A percentile compares a stretch with the other conserved stretches of the same genome.
phyloP scores from a whole-genome alignment of 495 filamentous ascomycete genomes.

The Penicillium coffeae region DNA sequence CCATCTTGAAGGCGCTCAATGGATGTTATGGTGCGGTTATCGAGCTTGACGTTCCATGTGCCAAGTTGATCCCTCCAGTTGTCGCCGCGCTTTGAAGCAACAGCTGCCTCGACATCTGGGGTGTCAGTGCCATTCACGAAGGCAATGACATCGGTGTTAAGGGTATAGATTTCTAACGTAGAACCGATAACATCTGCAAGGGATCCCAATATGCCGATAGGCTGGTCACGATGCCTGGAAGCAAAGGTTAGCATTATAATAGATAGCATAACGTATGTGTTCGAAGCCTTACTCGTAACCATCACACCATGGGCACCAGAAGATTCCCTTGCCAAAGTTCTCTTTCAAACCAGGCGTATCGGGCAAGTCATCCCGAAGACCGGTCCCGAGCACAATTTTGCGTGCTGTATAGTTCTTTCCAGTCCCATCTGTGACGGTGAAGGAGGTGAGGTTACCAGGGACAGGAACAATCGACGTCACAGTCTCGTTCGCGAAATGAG shows the following conservation, averaged over 20 bases:
- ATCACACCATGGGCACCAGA: constrained; percentile 62
- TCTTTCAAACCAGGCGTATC: constrained; percentile 46
- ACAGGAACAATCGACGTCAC: constrained; percentile 42
- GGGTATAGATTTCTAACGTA: constrained; percentile 47
- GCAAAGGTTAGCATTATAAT: not conserved
- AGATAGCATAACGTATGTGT: constrained; percentile 37
- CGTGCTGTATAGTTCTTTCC: constrained; percentile 40
- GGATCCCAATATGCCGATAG: constrained; percentile 48
- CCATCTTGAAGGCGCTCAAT: constrained; percentile 47
- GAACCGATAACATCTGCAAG: constrained; percentile 39
- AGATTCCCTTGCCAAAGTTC: constrained; percentile 55
- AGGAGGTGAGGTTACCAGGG: constrained; percentile 33
- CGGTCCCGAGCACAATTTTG: constrained; percentile 54
- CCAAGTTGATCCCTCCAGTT: constrained; percentile 45
- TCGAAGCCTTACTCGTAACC: constrained; percentile 35
- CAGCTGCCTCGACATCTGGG: constrained; percentile 31
- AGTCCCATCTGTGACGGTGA: constrained; percentile 35
- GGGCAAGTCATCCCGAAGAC: constrained; percentile 51
- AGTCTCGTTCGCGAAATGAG: constrained; percentile 45
- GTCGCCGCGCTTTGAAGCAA: constrained; percentile 40
- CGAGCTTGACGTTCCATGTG: constrained; percentile 46
- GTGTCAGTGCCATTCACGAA: constrained; percentile 56
- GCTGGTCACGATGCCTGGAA: constrained; percentile 45
- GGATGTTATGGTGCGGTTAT: constrained; percentile 49
- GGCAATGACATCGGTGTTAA: constrained; percentile 39